Percentiles rank a stretch among this genome's conserved stretches.
phyloP scores from a whole-genome alignment of 1,284 basidiomycete genomes.

The Ganoderma sp. region DNA sequence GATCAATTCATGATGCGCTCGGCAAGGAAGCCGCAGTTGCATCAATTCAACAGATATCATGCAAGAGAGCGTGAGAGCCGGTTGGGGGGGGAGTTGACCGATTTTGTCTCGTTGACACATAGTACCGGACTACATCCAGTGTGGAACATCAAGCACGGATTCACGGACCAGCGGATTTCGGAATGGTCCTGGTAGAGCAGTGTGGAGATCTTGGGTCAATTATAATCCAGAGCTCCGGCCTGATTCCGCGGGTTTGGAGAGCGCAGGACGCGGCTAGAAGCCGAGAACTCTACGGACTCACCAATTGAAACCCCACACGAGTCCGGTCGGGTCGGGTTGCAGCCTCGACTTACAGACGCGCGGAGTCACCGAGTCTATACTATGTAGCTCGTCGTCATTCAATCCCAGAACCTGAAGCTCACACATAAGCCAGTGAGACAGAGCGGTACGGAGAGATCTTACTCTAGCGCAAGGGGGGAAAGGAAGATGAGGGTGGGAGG shows the following conservation, averaged over 20 bases:
- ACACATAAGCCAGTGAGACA: no score
- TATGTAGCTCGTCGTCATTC: no score
- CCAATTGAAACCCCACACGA: background rate
- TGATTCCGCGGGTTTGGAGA: no score
- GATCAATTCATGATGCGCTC: background rate
- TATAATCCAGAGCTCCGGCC: background rate
- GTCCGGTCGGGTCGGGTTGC: constrained; percentile 1
- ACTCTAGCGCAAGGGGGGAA: background rate
- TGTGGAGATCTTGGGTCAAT: background rate
- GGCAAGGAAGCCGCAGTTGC: background rate
- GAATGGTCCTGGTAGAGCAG: no score
- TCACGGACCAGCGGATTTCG: no score
- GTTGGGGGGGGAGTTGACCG: no score
- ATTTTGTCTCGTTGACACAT: no score
- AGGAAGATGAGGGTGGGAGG: background rate
- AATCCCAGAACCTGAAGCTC: no score
- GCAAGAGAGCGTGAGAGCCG: background rate
- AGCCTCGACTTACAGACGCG: background rate
- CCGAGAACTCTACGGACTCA: background rate
- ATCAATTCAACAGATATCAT: background rate
- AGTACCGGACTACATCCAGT: no score
- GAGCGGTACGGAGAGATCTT: background rate
- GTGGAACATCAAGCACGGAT: no score
- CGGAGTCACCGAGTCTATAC: background rate
- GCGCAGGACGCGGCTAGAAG: no score